Evolutionary conservation across 257 asterid genomes (phyloP), one percentile per base, ranked within the genome.

Genomic region (Pogostemon cablin): DNA sequence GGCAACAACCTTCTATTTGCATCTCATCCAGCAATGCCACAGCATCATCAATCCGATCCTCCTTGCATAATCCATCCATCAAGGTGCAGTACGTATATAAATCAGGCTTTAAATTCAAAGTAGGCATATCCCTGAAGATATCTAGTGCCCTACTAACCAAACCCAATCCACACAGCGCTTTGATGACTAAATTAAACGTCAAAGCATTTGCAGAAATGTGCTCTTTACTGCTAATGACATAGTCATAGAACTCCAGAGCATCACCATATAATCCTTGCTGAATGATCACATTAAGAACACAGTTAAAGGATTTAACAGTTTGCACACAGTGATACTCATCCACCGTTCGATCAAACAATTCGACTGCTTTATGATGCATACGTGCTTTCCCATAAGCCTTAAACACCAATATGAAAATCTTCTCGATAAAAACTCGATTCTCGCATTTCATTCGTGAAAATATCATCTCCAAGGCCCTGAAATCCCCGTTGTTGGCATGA

Each of bases 51-150:
- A 91, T 84, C 82, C 93, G 81, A 70, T 81, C 81, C 58, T 78
- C 93, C 82, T 91, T 95, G 65, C 99, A 95, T 77, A 95, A 69
- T 32, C 99, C 99, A 82, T 95, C 96, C 99, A 95, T 95, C 87
- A 95, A 72, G 9, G 96, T 95, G 82, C 95, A 87, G 69, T 89
- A 95, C 0, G 98, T 91, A 79, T 83, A 95, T 0, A 77, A 86
- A 84, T 95, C 98, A 0, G 98, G 86, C 37, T 77, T 80, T 20
- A 90, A 88, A 10, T 78, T 76, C 65, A 73, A 66, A 72, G 53
- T 54, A 4, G 84, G 80, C 97, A 95, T 95, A 59, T 85, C 92
- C 75, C 96, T 87, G 38, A 95, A 81, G 58, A 84, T 75, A 10
- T 88, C 87, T 39, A 86, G 60, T 0, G 96, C 98, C 79, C 80